These are phyloP conservation scores for Stropharia rugosoannulata DNA, from an alignment of 768 basidiomycete species.

Conservation along the genomic window DNA sequence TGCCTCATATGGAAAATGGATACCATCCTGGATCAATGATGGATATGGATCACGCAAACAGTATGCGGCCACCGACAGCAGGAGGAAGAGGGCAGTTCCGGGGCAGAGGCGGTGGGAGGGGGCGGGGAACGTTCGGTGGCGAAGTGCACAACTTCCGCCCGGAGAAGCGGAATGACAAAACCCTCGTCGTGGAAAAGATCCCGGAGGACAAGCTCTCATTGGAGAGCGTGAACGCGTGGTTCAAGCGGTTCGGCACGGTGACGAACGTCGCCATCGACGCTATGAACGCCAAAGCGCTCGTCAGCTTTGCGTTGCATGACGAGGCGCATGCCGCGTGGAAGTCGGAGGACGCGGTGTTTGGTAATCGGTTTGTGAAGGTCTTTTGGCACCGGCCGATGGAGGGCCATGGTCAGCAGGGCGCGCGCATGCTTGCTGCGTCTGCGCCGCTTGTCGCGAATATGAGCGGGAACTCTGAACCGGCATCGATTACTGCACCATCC, in stretches of 20 bases:
- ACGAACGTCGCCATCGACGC: constrained; percentile 89
- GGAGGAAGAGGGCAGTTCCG: constrained; percentile 25
- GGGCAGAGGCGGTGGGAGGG: constrained; percentile 42
- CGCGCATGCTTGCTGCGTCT: constrained; percentile 78
- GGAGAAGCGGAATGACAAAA: constrained; percentile 70
- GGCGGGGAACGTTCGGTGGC: constrained; percentile 56
- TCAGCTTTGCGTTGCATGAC: constrained; percentile 81
- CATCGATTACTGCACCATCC: constrained; percentile 14
- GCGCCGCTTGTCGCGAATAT: constrained; percentile 75
- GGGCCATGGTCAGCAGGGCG: constrained; percentile 81
- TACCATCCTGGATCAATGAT: constrained; percentile 14
- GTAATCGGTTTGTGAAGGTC: constrained; percentile 91
- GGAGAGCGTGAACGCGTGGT: constrained; percentile 81
- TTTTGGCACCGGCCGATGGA: constrained; percentile 96
- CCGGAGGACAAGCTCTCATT: constrained; percentile 80
- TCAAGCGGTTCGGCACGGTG: constrained; percentile 89
- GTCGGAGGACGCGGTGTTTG: constrained; percentile 92
- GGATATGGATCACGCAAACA: constrained; percentile 27
- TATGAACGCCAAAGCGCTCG: constrained; percentile 73
- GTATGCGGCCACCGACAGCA: constrained; percentile 32
- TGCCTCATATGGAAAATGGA: constrained; percentile 11
- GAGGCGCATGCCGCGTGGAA: constrained; percentile 92
- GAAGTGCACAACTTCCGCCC: constrained; percentile 68
- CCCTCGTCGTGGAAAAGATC: constrained; percentile 92
- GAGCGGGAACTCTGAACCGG: constrained; percentile 30